Evolutionary conservation across 352 stramenopile genomes (phyloP), one percentile per base, ranked within the genome.

Genomic region (Globisporangium irregulare): DNA sequence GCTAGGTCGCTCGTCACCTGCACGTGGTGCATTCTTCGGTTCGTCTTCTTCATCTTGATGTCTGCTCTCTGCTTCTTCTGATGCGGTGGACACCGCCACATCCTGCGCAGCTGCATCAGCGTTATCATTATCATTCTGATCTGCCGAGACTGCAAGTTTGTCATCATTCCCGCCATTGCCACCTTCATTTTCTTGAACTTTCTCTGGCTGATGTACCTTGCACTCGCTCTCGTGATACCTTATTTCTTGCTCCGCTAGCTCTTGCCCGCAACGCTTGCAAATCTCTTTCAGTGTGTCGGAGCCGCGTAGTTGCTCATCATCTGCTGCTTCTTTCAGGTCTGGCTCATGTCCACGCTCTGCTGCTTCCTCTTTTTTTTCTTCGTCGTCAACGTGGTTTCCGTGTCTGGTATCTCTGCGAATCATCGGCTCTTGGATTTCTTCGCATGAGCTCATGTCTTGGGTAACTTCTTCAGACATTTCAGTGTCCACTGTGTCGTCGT

Each of bases 141-240:
- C 55, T 24, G 22, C 24, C 8, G 55, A 27, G 18, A 6, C 20
- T 27, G 29, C 20, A 34, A 20, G 29, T 12, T 61, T n/a, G 34
- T 48, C 32, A 61, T 27, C 56, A 15, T 29, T 10, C 27, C 6
- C 20, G 25, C 32, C 29, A 18, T 20, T 22, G 4, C 32, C 25
- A 27, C 38, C 24, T n/a, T 56, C 25, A 9, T 8, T 56, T 27
- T 56, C 59, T 8, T 25, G 15, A 0, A 56, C 7, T 34, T 38
- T 60, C 24, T 61, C 15, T 9, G 24, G 51, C 25, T 41, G 34
- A 14, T 56, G 32, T 0, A 22, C 34, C 38, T 62, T 36, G 14
- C 62, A 56, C 20, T 62, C 34, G 62, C 34, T 67, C 36, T 43
- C 22, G 34, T 67, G 50, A 1, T 29, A 10, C 25, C 24, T 22